Percentiles rank a stretch among this genome's conserved stretches.
phyloP scores from a whole-genome alignment of 2,329 filamentous ascomycete genomes.

The Neonectria sp. region DNA sequence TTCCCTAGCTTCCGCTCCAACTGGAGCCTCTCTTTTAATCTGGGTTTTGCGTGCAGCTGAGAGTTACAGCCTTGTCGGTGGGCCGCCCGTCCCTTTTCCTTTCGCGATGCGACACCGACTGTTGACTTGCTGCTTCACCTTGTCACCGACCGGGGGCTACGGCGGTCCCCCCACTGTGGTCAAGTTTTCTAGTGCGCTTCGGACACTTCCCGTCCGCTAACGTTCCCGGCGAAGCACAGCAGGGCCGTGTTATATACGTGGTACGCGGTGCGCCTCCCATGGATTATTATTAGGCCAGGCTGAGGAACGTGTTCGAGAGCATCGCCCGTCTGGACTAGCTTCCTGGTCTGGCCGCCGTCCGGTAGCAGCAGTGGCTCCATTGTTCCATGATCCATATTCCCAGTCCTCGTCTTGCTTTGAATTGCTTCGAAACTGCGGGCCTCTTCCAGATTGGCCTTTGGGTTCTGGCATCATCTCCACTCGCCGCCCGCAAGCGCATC shows the following conservation, averaged over 20 bases:
- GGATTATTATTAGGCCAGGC: slow-evolving; percentile 12
- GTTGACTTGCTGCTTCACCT: slow-evolving; percentile 15
- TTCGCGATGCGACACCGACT: slow-evolving; percentile 3
- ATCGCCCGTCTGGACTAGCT: not conserved
- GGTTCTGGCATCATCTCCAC: not conserved
- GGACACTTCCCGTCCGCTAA: slow-evolving; percentile 32
- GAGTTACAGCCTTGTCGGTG: not conserved
- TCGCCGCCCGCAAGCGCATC: slow-evolving; percentile 7
- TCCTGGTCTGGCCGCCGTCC: not conserved
- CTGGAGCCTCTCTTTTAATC: not conserved
- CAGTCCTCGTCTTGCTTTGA: not conserved
- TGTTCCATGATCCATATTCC: not conserved
- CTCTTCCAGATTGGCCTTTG: not conserved
- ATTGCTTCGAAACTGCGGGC: not conserved
- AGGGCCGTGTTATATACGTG: not conserved
- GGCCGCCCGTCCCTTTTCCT: not conserved
- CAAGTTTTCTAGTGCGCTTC: slow-evolving; percentile 26
- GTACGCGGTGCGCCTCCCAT: not conserved
- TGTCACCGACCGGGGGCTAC: slow-evolving; percentile 7
- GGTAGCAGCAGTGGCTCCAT: slow-evolving; percentile 8
- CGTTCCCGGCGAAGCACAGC: not conserved
- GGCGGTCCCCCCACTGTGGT: slow-evolving; percentile 13
- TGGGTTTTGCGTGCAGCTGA: not conserved
- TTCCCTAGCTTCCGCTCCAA: not conserved
- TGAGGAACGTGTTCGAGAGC: slow-evolving; percentile 12